phyloP scores from a whole-genome alignment of 805 yeast species.

The Candida mattraensis region DNA sequence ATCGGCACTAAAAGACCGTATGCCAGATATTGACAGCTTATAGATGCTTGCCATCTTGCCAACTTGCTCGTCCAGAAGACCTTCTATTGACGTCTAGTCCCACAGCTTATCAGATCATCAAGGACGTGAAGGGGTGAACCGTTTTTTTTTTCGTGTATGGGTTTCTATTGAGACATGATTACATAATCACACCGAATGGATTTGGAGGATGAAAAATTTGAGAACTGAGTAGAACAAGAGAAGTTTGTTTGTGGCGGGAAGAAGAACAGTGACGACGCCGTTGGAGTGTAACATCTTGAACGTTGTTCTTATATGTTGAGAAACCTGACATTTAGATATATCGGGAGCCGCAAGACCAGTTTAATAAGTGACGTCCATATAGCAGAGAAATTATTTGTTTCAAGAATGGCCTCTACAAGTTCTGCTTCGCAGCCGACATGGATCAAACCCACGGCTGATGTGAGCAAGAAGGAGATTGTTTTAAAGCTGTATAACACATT shows the following conservation, averaged over 20 bases:
- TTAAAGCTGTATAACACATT: constrained; percentile 78
- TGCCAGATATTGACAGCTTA: constrained; percentile 77
- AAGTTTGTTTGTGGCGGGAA: background rate
- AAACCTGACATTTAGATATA: too few species aligned
- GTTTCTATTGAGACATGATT: constrained; percentile 4
- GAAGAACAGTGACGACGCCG: background rate
- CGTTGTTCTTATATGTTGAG: too few species aligned
- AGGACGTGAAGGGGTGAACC: too few species aligned
- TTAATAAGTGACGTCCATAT: too few species aligned
- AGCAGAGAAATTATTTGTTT: too few species aligned
- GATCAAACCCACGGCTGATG: constrained; percentile 29
- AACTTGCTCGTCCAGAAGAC: constrained; percentile 1
- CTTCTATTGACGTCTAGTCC: too few species aligned
- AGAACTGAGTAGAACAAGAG: constrained; percentile 10
- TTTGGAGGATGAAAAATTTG: constrained; percentile 10
- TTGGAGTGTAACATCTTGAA: too few species aligned
- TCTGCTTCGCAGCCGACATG: constrained; percentile 28
- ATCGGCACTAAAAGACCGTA: constrained; percentile 87
- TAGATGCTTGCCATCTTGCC: constrained; percentile 43
- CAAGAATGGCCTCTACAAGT: too few species aligned
- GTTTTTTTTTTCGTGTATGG: constrained; percentile 2
- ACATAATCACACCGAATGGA: constrained; percentile 10
- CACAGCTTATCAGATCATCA: too few species aligned
- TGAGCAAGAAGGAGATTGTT: constrained; percentile 31
- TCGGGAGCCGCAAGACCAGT: too few species aligned